These are phyloP conservation scores for Leishmania mexicana DNA, from an alignment of 208 protist genomes.

Conservation along the genomic window DNA sequence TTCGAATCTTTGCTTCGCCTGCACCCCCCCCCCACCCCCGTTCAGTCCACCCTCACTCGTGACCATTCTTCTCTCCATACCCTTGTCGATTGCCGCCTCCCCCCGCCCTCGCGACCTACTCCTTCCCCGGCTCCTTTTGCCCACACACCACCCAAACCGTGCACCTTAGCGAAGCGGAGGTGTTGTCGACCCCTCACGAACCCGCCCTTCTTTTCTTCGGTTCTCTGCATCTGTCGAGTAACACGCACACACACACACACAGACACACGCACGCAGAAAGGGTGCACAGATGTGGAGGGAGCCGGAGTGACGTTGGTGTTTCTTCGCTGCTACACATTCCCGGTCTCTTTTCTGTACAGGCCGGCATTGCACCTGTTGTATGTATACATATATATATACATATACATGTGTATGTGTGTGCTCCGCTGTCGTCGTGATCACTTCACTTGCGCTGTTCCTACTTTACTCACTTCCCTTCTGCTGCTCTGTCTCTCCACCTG, in stretches of 20 bases:
- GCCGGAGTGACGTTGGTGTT: no score
- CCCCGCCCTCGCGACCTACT: background rate
- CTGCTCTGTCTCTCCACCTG: background rate
- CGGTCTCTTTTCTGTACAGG: background rate
- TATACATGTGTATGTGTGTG: background rate
- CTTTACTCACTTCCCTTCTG: background rate
- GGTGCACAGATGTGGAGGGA: background rate
- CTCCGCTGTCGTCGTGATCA: no score
- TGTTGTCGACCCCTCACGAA: background rate
- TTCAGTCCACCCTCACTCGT: background rate
- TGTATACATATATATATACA: background rate
- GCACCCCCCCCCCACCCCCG: no score
- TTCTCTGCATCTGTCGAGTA: background rate
- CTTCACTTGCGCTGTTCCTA: no score
- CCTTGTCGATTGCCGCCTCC: background rate
- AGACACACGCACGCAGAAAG: background rate
- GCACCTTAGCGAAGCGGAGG: background rate
- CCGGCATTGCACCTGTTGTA: background rate
- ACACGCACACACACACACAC: background rate
- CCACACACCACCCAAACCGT: background rate
- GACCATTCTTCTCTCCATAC: background rate
- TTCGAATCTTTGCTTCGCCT: background rate
- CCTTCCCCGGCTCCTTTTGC: background rate
- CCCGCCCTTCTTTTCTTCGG: background rate
- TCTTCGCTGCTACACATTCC: background rate